phyloP scores from a whole-genome alignment of 129 eudicot species.

The Oenanthe sinensis region DNA sequence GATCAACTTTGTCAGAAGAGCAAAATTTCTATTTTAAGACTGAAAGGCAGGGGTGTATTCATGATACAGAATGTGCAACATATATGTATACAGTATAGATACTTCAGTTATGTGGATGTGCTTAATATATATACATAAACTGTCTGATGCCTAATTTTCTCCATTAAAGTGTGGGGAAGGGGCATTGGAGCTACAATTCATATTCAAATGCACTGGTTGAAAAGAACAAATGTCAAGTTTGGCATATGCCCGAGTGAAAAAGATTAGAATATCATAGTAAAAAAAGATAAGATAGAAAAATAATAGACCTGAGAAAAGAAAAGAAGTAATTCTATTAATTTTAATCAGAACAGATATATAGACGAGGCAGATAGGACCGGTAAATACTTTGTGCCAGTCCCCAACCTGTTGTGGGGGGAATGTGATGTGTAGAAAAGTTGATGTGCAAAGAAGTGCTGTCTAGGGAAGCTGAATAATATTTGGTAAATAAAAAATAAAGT shows the following conservation, averaged over 20 bases:
- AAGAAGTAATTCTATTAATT: background rate
- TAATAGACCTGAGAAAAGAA: background rate
- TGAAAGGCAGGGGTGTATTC: background rate
- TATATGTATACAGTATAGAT: background rate
- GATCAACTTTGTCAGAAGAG: background rate
- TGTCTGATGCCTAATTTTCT: background rate
- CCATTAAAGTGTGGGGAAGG: background rate
- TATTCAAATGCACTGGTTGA: background rate
- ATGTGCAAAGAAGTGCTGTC: background rate
- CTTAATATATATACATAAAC: background rate
- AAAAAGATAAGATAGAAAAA: background rate
- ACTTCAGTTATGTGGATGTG: background rate
- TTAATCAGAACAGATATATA: background rate
- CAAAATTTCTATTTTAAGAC: background rate
- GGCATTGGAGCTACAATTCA: background rate
- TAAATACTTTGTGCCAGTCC: background rate
- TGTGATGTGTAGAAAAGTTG: background rate
- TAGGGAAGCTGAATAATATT: no score
- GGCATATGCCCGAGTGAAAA: background rate
- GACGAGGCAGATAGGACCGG: background rate
- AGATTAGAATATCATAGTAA: background rate
- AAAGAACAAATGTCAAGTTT: background rate
- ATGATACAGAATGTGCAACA: background rate
- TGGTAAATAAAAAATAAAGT: no score
- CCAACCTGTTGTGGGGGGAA: background rate